Percentiles rank a stretch among this genome's conserved stretches.
phyloP scores from a whole-genome alignment of 352 stramenopile species.

The Pythium phragmiticola region DNA sequence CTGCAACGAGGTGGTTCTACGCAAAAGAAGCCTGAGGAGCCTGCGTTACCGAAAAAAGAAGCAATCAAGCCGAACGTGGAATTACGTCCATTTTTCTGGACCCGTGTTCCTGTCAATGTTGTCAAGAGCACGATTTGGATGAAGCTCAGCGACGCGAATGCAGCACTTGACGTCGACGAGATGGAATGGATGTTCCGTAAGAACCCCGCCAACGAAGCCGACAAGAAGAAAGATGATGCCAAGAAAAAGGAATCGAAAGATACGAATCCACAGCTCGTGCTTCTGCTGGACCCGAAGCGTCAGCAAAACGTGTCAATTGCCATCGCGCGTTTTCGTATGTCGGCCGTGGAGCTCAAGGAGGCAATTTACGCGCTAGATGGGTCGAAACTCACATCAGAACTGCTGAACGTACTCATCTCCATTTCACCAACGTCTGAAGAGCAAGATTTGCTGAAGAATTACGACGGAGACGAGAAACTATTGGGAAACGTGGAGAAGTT shows the following conservation, averaged over 20 bases:
- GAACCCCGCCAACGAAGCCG: constrained; percentile 50
- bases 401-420: constrained; percentile 86
- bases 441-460: constrained; percentile 90
- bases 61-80: constrained; percentile 86
- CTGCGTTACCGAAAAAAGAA: constrained; percentile 83
- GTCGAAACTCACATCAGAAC: constrained; percentile 70
- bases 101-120: constrained; percentile 80
- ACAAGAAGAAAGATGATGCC: constrained; percentile 67
- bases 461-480: constrained; percentile 83
- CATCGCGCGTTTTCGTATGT: constrained; percentile 95
- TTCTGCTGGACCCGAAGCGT: constrained; percentile 95
- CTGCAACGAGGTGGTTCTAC: constrained; percentile 33
- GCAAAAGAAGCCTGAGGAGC: constrained; percentile 61
- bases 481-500: constrained; percentile 89
- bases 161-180: constrained; percentile 67
- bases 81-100: constrained; percentile 89
- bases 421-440: constrained; percentile 89
- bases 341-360: constrained; percentile 79
- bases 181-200: constrained; percentile 91
- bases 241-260: constrained; percentile 73
- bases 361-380: constrained; percentile 83
- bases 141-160: constrained; percentile 73
- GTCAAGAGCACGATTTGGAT: constrained; percentile 88
- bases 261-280: constrained; percentile 57
- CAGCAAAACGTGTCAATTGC: constrained; percentile 98